These are phyloP conservation scores for Spatholobus suberectus DNA, from an alignment of 306 rosid genomes.

Conservation along the genomic window DNA sequence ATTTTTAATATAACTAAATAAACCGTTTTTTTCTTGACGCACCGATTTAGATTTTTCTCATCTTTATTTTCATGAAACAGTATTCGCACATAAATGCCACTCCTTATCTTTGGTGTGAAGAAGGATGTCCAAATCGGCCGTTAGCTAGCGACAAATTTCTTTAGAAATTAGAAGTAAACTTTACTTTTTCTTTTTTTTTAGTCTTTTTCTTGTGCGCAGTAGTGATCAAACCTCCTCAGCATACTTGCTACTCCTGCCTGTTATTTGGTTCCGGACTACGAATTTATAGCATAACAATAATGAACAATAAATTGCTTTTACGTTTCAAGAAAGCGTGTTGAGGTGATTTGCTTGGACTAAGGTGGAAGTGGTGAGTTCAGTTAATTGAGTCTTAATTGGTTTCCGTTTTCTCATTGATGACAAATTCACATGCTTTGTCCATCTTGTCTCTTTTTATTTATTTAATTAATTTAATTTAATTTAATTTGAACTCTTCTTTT, in stretches of 20 bases:
- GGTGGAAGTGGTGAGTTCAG: neutral
- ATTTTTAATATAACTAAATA: neutral
- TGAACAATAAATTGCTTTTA: constrained; percentile 6
- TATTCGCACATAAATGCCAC: neutral
- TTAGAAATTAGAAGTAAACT: neutral
- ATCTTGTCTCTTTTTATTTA: neutral
- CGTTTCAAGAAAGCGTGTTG: neutral
- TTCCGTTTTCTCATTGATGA: neutral
- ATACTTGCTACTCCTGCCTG: neutral
- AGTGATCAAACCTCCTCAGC: neutral
- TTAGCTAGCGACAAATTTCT: neutral
- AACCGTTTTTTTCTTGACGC: too few relatives aligned
- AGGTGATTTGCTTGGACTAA: neutral
- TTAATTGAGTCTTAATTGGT: neutral
- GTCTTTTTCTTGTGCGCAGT: neutral
- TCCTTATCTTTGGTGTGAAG: neutral
- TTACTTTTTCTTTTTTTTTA: neutral
- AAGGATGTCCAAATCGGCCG: neutral
- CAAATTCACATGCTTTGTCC: neutral
- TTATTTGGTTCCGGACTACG: neutral
- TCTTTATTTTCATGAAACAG: neutral
- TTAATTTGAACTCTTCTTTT: neutral
- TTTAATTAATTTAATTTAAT: neutral
- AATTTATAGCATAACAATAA: neutral
- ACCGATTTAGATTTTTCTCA: neutral